Percentiles rank a stretch among this genome's conserved stretches.
Evolutionary conservation across 805 yeast genomes (phyloP).

Genomic region (Metschnikowia koreensis): DNA sequence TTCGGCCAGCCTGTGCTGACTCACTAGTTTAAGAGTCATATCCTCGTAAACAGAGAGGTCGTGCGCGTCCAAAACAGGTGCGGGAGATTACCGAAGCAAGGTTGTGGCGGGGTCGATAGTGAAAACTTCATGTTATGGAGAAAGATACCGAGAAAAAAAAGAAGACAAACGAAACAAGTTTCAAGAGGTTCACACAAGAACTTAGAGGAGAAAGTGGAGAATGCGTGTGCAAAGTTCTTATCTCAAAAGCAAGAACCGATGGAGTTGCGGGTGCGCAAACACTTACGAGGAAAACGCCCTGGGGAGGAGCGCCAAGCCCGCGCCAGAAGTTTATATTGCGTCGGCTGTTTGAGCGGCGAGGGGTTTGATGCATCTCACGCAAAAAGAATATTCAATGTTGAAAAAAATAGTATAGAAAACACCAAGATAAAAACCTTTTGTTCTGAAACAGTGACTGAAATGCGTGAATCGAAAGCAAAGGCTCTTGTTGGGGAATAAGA

Average conservation of each 20-base stretch:
- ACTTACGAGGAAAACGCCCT: too few relatives aligned
- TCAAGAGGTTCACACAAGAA: not conserved
- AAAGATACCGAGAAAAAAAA: not conserved
- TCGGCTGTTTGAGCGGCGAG: too few relatives aligned
- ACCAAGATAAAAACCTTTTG: too few relatives aligned
- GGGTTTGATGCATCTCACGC: too few relatives aligned
- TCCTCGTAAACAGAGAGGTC: not conserved
- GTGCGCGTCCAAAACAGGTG: not conserved
- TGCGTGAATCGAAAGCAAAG: not conserved
- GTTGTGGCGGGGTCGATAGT: not conserved
- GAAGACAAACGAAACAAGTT: not conserved
- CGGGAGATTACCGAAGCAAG: not conserved
- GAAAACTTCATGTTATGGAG: not conserved
- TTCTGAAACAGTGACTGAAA: not conserved
- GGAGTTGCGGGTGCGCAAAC: too few relatives aligned
- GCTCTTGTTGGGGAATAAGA: not conserved
- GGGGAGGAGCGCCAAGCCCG: too few relatives aligned
- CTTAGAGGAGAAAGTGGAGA: too few relatives aligned
- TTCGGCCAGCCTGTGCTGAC: not conserved
- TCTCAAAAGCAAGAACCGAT: too few relatives aligned
- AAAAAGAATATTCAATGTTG: too few relatives aligned
- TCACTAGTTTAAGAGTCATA: not conserved
- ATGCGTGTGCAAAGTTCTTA: too few relatives aligned
- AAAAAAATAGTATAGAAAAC: too few relatives aligned
- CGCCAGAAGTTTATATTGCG: too few relatives aligned